Evolutionary conservation across 192 early-diverging fungal species (phyloP), one percentile per base, ranked within the genome.

Genomic region (Anaeromyces robustus): DNA sequence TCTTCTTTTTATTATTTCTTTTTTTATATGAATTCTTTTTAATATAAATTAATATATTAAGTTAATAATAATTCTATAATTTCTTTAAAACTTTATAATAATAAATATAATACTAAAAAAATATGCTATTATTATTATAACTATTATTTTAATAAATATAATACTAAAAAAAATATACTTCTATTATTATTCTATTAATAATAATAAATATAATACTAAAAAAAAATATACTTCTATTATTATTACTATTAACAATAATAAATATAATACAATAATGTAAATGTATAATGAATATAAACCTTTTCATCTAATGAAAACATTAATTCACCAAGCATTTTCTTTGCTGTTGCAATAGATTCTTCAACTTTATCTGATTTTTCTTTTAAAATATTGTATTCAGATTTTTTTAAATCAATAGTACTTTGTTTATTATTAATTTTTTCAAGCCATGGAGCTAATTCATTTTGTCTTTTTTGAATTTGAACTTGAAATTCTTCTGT

Each of bases 381-480:
- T 39, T 92, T 89, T 11, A 96, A 81, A 29, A 97, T 87, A n/a
- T 93, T 85, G 43, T 89, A 85, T 85, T 99, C 97, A 0, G 96
- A 93, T 83, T 90, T 85, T 18, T 90, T 88, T 80, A 97, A 88
- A 79, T 97, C 92, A n/a, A 96, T 85, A 77, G 86, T 82, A 30
- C 92, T 89, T 83, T 94, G 90, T 79, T 91, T 91, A 30, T 81
- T 90, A 78, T 92, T 92, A 82, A 96, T 91, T 84, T 92, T 93
- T 81, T 96, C 95, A 68, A 87, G 87, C 94, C 94, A 96, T 2
- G 97, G 98, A 11, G 91, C 92, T 28, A 98, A 85, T 80, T 94
- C 90, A 30, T 89, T 89, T 84, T 99, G 94, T 81, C 94, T 90
- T 78, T 92, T 87, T 82, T 95, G 94, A 29, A 99, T 96, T 77